A percentile compares a stretch with the other conserved stretches of the same genome.
These are phyloP conservation scores for Metschnikowia proteae DNA, from an alignment of 805 yeast genomes.

Conservation along the genomic window DNA sequence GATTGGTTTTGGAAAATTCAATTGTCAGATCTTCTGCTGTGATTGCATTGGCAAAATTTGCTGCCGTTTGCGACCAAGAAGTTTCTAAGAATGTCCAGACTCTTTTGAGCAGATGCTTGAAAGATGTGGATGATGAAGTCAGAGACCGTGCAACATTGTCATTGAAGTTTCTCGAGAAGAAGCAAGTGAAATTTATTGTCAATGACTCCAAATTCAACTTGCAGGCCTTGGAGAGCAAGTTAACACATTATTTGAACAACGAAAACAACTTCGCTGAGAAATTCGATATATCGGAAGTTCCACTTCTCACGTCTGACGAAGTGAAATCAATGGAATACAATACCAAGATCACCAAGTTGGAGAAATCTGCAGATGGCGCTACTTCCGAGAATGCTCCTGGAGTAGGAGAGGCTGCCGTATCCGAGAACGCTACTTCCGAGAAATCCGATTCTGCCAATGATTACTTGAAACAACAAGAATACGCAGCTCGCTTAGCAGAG, in stretches of 20 bases:
- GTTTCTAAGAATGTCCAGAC: slow-evolving; percentile 68
- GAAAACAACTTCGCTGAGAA: slow-evolving; percentile 47
- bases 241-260: slow-evolving; percentile 66
- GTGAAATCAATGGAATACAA: slow-evolving; percentile 59
- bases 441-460: slow-evolving; percentile 23
- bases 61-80: slow-evolving; percentile 65
- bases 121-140: slow-evolving; percentile 92
- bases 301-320: slow-evolving; percentile 65
- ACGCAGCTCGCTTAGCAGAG: slow-evolving; percentile 61
- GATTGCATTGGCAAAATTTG: slow-evolving; percentile 86
- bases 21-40: slow-evolving; percentile 95
- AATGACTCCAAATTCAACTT: slow-evolving; percentile 71
- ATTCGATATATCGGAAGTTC: slow-evolving; percentile 70
- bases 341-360: slow-evolving; percentile 44
- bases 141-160: slow-evolving; percentile 95
- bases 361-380: slow-evolving; percentile 21
- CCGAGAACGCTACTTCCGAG: slow-evolving; percentile 18
- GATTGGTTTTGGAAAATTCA: slow-evolving; percentile 94
- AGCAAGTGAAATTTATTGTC: slow-evolving; percentile 48
- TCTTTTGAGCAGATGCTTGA: slow-evolving; percentile 76
- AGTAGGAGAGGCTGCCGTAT: slow-evolving; percentile 2
- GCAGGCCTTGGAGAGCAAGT: slow-evolving; percentile 70
- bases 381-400: slow-evolving; percentile 17
- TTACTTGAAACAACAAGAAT: slow-evolving; percentile 55
- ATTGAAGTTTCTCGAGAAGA: slow-evolving; percentile 52